Evolutionary conservation across 2,329 filamentous ascomycete genomes (phyloP), one percentile per base, ranked within the genome.

Genomic region (Colletotrichum phormii): DNA sequence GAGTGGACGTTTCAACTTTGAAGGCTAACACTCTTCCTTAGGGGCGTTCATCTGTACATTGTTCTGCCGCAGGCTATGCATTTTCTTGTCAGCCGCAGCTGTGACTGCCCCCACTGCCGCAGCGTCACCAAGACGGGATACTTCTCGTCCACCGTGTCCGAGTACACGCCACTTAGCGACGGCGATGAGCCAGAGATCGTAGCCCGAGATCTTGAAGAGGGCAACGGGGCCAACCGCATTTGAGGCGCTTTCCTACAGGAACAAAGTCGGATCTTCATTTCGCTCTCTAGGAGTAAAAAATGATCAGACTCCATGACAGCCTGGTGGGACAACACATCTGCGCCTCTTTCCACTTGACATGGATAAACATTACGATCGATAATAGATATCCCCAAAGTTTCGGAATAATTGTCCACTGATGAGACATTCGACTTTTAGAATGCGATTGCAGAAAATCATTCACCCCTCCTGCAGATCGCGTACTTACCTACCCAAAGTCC

Each of bases 41-140:
- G 73, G 8, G 71, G 59, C 24, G 64, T 74, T 22, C 73, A 74
- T 35, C 1, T 65, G 8, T 70, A 51, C 29, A 37, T 74, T 71
- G 86, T 84, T 12, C 84, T 86, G 64, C 54, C 65, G 8, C 66
- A 73, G 29, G 22, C 68, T 5, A 18, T 49, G 13, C 71, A 71
- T n/a, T 9, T 70, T 3, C 15, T 73, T 15, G 12, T 59, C 29
- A 58, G 49, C 5, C 61, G 60, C 8, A 65, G 42, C 35, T 73
- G 71, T 31, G 62, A 51, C 35, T 73, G 71, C 29, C 55, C 71
- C 2, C 71, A 73, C 67, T 73, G 67, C 61, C 67, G 58, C 1
- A 42, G 12, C 31, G 67, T 62, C n/a, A 24, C 46, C 49, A 71
- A 66, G 49, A 26, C 59, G 8, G 55, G 46, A 29, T 49, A 26